A percentile compares a stretch with the other conserved stretches of the same genome.
Evolutionary conservation across 306 rosid species (phyloP).

Genomic region (Trifolium repens): DNA sequence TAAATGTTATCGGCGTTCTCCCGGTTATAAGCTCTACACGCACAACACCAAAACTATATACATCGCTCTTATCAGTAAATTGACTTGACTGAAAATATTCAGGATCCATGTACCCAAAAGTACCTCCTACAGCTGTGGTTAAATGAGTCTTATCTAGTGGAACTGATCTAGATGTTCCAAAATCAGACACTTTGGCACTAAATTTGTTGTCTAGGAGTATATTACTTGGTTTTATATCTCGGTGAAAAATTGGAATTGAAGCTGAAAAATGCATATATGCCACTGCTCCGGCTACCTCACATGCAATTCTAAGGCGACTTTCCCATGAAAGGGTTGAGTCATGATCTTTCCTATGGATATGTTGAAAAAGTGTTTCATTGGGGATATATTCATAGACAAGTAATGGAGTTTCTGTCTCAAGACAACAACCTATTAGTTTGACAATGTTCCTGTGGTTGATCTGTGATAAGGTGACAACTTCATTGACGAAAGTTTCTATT

Average conservation of each 20-base stretch:
- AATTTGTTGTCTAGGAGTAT: conserved; percentile 48
- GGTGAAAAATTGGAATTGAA: conserved; percentile 61
- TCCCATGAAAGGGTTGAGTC: conserved; percentile 56
- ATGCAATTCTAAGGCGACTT: conserved; percentile 53
- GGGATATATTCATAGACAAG: conserved; percentile 66
- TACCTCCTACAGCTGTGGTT: conserved; percentile 64
- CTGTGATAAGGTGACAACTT: conserved; percentile 55
- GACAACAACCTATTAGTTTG: conserved; percentile 61
- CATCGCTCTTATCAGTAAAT: conserved; percentile 61
- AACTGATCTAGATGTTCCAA: conserved; percentile 65
- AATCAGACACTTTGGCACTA: conserved; percentile 51
- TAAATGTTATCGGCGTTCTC: not conserved
- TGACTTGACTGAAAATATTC: conserved; percentile 63
- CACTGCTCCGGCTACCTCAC: conserved; percentile 72
- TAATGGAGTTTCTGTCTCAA: conserved; percentile 61
- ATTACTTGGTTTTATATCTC: conserved; percentile 70
- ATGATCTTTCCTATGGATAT: conserved; percentile 41
- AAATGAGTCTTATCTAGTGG: conserved; percentile 62
- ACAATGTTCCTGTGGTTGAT: conserved; percentile 70
- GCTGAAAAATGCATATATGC: conserved; percentile 72
- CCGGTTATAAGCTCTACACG: conserved; percentile 26
- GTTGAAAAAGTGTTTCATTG: conserved; percentile 61
- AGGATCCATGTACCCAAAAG: conserved; percentile 54
- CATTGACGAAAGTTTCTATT: conserved; percentile 50
- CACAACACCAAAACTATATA: conserved; percentile 61